phyloP scores from a whole-genome alignment of 179 eudicot genomes.

The Nepenthes alata region DNA sequence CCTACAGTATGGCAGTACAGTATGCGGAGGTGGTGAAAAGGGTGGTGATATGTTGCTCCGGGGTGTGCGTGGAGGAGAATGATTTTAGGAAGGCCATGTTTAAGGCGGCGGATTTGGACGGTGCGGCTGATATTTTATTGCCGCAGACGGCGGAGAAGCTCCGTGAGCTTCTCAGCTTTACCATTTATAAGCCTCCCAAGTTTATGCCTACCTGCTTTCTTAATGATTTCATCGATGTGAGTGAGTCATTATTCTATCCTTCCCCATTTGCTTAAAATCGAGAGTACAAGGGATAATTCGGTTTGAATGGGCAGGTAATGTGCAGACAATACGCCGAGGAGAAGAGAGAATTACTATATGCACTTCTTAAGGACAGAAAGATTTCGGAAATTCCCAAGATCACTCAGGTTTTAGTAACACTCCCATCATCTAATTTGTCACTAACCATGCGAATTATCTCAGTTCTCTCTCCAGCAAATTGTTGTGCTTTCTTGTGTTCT shows the following conservation, averaged over 20 bases:
- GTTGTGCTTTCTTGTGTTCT: not conserved
- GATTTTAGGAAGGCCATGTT: conserved; percentile 54
- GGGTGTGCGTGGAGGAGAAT: conserved; percentile 65
- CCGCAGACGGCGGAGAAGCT: conserved; percentile 75
- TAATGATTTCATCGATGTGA: conserved; percentile 53
- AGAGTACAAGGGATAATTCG: not conserved
- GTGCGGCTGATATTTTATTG: conserved; percentile 50
- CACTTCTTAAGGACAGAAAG: conserved; percentile 38
- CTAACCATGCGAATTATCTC: too few species aligned
- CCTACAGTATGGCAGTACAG: conserved; percentile 56
- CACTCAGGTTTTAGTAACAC: conserved; percentile 28
- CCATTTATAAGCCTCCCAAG: conserved; percentile 43
- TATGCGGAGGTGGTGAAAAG: conserved; percentile 46
- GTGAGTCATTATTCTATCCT: conserved; percentile 1
- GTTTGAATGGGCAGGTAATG: conserved; percentile 36
- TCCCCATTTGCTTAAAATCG: not conserved
- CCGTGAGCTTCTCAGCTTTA: conserved; percentile 45
- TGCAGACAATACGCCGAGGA: conserved; percentile 39
- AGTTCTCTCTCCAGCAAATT: too few species aligned
- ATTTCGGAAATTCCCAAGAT: conserved; percentile 48
- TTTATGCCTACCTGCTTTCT: conserved; percentile 43
- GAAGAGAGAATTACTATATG: conserved; percentile 43
- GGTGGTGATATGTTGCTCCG: conserved; percentile 61
- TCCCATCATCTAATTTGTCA: too few species aligned
- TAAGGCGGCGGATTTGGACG: conserved; percentile 47